These are phyloP conservation scores for Tolypocladium paradoxum DNA, from an alignment of 2,329 filamentous ascomycete genomes.

Conservation along the genomic window DNA sequence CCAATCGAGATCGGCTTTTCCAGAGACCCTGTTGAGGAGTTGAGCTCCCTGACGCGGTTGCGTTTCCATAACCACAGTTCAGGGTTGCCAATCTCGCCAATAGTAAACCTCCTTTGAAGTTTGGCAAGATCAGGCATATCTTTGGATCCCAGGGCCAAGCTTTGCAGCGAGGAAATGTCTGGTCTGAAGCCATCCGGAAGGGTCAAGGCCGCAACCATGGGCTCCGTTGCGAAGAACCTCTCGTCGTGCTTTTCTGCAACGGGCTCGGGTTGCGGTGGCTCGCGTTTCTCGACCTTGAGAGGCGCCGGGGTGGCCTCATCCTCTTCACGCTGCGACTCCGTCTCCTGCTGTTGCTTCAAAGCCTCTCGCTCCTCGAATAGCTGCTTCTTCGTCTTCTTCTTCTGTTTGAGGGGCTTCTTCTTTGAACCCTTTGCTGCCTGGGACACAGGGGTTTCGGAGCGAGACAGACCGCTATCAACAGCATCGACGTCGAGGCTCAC, in stretches of 20 bases:
- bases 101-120: constrained; percentile 36
- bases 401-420: constrained; percentile 45
- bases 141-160: constrained; percentile 28
- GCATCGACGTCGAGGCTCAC: constrained; percentile 35
- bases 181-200: constrained; percentile 34
- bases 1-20: constrained; percentile 35
- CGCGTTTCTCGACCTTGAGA: constrained; percentile 15
- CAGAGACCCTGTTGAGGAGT: constrained; percentile 22
- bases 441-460: constrained; percentile 36
- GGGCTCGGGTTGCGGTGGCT: constrained; percentile 17
- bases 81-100: constrained; percentile 35
- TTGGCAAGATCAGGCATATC: constrained; percentile 39
- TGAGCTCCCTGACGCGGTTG: constrained; percentile 45
- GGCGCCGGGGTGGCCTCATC: constrained; percentile 31
- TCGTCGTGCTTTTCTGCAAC: constrained; percentile 41
- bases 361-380: constrained; percentile 57
- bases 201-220: constrained; percentile 31
- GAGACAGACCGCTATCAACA: constrained; percentile 27
- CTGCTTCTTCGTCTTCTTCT: constrained; percentile 73
- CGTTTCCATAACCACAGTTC: constrained; percentile 48
- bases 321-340: constrained; percentile 21
- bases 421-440: constrained; percentile 38
- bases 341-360: constrained; percentile 44
- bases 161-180: constrained; percentile 33
- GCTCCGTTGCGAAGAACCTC: constrained; percentile 37